Percentiles rank a stretch among this genome's conserved stretches.
These are phyloP conservation scores for Chaetothyriales sp. DNA, from an alignment of 2,329 filamentous ascomycete species.

Conservation along the genomic window DNA sequence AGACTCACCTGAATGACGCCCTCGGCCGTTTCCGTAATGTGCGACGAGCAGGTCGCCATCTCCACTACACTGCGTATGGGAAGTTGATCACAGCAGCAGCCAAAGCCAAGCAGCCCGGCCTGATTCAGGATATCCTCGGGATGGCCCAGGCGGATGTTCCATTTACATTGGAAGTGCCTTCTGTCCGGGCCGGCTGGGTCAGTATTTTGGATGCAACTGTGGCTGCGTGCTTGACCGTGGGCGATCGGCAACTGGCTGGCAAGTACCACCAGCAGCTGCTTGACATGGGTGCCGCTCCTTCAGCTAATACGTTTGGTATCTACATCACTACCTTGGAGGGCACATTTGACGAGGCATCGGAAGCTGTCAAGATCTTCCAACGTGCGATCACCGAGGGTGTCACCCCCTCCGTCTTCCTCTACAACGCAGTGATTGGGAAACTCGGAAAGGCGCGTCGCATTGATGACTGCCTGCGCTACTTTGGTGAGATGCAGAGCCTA, in stretches of 20 bases:
- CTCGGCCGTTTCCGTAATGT: conserved; percentile 79
- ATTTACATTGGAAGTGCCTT: conserved; percentile 63
- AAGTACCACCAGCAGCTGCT: conserved; percentile 84
- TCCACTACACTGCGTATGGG: conserved; percentile 89
- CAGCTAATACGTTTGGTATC: conserved; percentile 91
- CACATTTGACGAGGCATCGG: conserved; percentile 91
- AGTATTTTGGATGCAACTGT: conserved; percentile 95
- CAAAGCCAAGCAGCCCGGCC: conserved; percentile 63
- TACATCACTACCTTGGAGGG: conserved; percentile 99
- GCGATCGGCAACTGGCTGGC: conserved; percentile 64
- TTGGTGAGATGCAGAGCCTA: conserved; percentile 86
- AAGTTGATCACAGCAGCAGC: conserved; percentile 87
- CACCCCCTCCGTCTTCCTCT: conserved; percentile 88
- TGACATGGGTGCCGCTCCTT: conserved; percentile 77
- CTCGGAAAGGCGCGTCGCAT: conserved; percentile 94
- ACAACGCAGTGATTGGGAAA: conserved; percentile 96
- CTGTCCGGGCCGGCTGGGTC: conserved; percentile 89
- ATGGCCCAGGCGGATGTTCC: conserved; percentile 87
- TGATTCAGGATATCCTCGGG: conserved; percentile 71
- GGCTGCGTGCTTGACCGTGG: conserved; percentile 70
- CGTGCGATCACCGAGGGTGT: conserved; percentile 87
- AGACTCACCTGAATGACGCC: conserved; percentile 62
- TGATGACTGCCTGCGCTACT: conserved; percentile 95
- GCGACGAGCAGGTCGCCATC: conserved; percentile 77
- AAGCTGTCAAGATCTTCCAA: conserved; percentile 94